Percentiles rank a stretch among this genome's conserved stretches.
phyloP scores from a whole-genome alignment of 2,329 filamentous ascomycete species.

The Fonsecaea erecta region DNA sequence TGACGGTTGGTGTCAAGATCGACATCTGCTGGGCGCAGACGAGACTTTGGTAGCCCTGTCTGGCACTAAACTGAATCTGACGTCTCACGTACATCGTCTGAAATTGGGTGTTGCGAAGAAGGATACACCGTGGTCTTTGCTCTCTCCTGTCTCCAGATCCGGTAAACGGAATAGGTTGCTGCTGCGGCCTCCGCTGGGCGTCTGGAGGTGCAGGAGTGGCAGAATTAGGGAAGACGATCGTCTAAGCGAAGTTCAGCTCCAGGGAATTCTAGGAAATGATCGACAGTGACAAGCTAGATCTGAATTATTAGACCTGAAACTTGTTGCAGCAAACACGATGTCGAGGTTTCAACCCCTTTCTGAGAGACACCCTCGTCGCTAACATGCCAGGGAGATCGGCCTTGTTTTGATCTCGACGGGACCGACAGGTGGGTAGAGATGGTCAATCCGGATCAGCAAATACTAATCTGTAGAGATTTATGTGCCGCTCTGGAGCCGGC shows the following conservation, averaged over 20 bases:
- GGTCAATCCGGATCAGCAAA: not conserved
- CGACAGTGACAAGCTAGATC: not conserved
- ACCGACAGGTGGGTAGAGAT: not conserved
- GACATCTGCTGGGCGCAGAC: not conserved
- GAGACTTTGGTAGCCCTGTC: not conserved
- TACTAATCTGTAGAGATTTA: not conserved
- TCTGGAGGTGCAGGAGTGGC: not conserved
- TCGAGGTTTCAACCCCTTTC: not conserved
- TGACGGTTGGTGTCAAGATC: not conserved
- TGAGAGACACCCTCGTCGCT: not conserved
- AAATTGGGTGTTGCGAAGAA: conserved; percentile 1
- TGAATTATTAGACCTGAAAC: not conserved
- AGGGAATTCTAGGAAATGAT: not conserved
- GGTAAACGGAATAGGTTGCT: not conserved
- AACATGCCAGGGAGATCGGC: not conserved
- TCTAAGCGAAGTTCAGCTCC: conserved; percentile 3
- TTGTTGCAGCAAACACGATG: not conserved
- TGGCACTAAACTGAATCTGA: conserved; percentile 7
- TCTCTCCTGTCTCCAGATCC: not conserved
- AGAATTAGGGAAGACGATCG: not conserved
- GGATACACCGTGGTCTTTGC: conserved; percentile 7
- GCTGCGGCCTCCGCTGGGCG: not conserved
- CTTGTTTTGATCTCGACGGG: not conserved
- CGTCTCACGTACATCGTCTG: conserved; percentile 11
- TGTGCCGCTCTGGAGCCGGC: not conserved